phyloP scores from a whole-genome alignment of 495 filamentous ascomycete genomes.

The Neurospora terricola region DNA sequence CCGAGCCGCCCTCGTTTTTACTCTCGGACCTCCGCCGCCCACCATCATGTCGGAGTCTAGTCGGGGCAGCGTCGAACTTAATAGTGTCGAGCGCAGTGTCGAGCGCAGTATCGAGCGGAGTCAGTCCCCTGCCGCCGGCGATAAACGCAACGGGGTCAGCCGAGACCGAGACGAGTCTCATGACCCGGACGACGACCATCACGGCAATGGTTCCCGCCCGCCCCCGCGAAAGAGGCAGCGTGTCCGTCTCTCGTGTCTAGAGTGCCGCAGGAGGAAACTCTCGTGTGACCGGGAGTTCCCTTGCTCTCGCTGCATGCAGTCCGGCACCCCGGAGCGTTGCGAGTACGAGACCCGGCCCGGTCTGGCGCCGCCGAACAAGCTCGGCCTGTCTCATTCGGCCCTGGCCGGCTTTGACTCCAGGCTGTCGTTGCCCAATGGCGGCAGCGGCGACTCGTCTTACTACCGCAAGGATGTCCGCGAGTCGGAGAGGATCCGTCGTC shows the following conservation, averaged over 20 bases:
- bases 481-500: conserved; percentile 35
- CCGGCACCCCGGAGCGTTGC: conserved; percentile 38
- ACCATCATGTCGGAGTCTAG: not conserved
- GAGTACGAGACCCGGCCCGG: conserved; percentile 40
- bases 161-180: not conserved
- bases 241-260: conserved; percentile 39
- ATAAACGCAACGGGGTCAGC: not conserved
- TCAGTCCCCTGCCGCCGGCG: not conserved
- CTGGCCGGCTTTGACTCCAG: conserved; percentile 25
- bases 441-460: conserved; percentile 16
- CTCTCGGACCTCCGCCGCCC: not conserved
- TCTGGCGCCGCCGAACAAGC: conserved; percentile 27
- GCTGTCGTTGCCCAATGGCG: conserved; percentile 21
- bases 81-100: not conserved
- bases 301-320: conserved; percentile 42
- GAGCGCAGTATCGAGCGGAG: not conserved
- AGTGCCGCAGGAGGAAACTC: conserved; percentile 40
- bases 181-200: conserved; percentile 8
- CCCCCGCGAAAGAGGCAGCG: conserved; percentile 39
- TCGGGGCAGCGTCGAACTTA: not conserved
- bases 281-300: conserved; percentile 43
- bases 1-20: not conserved
- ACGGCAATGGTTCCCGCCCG: conserved; percentile 19
- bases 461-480: conserved; percentile 28
- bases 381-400: conserved; percentile 22